Percentiles rank a stretch among this genome's conserved stretches.
These are phyloP conservation scores for Singerocomus inundabilis DNA, from an alignment of 1,284 basidiomycete genomes.

Conservation along the genomic window DNA sequence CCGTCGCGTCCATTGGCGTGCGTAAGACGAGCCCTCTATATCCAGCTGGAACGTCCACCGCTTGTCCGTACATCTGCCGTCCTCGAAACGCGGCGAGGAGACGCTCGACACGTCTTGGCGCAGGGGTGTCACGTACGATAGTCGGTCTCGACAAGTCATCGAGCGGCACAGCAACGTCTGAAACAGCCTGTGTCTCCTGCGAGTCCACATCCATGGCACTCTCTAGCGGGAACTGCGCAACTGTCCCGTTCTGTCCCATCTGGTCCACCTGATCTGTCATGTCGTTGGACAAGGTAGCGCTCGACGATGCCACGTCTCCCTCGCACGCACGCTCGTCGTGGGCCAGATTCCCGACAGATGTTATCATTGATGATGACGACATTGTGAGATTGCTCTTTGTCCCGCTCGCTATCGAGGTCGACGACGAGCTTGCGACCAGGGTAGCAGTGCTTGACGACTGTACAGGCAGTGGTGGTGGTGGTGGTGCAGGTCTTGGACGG, in stretches of 20 bases:
- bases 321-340: not conserved
- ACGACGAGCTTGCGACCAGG: constrained; percentile 15
- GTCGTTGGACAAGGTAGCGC: not conserved
- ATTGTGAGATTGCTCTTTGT: constrained; percentile 5
- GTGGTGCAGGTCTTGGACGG: too few species aligned
- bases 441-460: constrained; percentile 21
- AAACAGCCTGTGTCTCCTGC: constrained; percentile 18
- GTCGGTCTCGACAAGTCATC: not conserved
- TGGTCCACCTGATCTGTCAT: not conserved
- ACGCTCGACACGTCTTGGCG: constrained; percentile 27
- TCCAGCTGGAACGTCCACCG: constrained; percentile 58
- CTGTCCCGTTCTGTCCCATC: too few species aligned
- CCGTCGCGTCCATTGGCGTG: constrained; percentile 27
- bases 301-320: not conserved
- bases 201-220: not conserved
- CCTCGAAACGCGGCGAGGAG: constrained; percentile 71
- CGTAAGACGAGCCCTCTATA: constrained; percentile 65
- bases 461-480: too few species aligned
- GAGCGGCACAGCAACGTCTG: not conserved
- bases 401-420: constrained; percentile 8
- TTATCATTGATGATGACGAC: constrained; percentile 12
- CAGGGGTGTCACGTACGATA: too few species aligned
- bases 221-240: not conserved
- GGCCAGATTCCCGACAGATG: not conserved
- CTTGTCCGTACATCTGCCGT: constrained; percentile 63